Evolutionary conservation across 83 land plant species (phyloP).

Genomic region (Diphasiastrum complanatum): DNA sequence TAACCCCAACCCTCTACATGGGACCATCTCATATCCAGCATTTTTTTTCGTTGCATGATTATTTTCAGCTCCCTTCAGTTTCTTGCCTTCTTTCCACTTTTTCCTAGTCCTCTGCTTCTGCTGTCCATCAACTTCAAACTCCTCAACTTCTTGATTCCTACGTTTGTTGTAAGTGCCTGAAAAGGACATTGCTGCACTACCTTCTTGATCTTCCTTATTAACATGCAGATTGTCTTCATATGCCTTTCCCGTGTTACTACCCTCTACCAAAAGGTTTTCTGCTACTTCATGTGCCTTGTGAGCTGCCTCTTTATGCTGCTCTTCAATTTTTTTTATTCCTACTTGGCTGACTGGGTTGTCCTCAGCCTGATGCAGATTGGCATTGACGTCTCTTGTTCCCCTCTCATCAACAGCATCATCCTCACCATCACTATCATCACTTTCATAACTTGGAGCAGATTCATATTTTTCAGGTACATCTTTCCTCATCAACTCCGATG

Average conservation of each 20-base stretch:
- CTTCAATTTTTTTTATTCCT: background rate
- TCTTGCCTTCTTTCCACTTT: constrained; percentile 14
- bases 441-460: background rate
- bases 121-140: constrained; percentile 8
- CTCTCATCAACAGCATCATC: constrained; percentile 31
- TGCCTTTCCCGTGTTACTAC: background rate
- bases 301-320: background rate
- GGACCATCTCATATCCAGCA: constrained; percentile 17
- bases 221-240: constrained; percentile 1
- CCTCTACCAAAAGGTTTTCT: background rate
- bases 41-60: constrained; percentile 2
- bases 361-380: constrained; percentile 22
- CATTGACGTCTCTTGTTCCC: constrained; percentile 36
- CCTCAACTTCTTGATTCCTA: constrained; percentile 6
- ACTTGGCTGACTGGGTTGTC: constrained; percentile 6
- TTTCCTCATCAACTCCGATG: constrained; percentile 26
- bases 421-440: constrained; percentile 25
- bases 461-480: background rate
- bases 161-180: background rate
- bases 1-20: constrained; percentile 17
- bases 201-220: constrained; percentile 22
- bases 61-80: constrained; percentile 9
- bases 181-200: constrained; percentile 11
- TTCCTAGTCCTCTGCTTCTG: constrained; percentile 12
- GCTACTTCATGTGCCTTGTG: background rate